A percentile compares a stretch with the other conserved stretches of the same genome.
Conservation (phyloP, 768 basidiomycete genomes). For the Omphalotus guepiniiformis region DNA sequence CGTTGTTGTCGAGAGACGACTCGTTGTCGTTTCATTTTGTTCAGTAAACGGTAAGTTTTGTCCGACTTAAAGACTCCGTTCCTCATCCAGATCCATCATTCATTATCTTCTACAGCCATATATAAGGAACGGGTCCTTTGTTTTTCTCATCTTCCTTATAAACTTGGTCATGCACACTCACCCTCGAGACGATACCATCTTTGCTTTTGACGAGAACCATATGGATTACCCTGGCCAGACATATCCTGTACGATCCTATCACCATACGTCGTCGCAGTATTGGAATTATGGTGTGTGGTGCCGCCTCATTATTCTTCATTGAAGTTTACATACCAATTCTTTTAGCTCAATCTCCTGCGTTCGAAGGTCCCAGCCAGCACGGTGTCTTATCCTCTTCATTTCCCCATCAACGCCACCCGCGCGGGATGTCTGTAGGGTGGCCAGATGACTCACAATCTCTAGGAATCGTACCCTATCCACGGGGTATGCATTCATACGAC, state of each 20-base stretch:
- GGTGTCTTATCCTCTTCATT: slow-evolving; percentile 3
- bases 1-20: no score
- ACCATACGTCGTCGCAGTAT: not conserved
- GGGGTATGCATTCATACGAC: not conserved
- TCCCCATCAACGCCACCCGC: not conserved
- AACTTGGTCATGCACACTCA: not conserved
- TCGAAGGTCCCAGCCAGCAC: no score
- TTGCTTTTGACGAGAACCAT: not conserved
- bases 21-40: no score
- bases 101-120: no score
- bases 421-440: not conserved
- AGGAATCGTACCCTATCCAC: not conserved
- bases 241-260: not conserved
- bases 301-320: not conserved
- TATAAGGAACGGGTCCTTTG: no score
- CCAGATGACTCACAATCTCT: not conserved
- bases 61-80: no score
- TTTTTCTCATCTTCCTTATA: no score
- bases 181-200: not conserved
- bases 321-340: not conserved
- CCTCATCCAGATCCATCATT: no score
- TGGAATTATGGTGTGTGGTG: slow-evolving; percentile 1
- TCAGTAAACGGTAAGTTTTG: no score
- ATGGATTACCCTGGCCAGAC: not conserved
- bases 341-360: not conserved